Percentiles rank a stretch among this genome's conserved stretches.
These are phyloP conservation scores for Neurospora sp. DNA, from an alignment of 495 filamentous ascomycete species.

Conservation along the genomic window DNA sequence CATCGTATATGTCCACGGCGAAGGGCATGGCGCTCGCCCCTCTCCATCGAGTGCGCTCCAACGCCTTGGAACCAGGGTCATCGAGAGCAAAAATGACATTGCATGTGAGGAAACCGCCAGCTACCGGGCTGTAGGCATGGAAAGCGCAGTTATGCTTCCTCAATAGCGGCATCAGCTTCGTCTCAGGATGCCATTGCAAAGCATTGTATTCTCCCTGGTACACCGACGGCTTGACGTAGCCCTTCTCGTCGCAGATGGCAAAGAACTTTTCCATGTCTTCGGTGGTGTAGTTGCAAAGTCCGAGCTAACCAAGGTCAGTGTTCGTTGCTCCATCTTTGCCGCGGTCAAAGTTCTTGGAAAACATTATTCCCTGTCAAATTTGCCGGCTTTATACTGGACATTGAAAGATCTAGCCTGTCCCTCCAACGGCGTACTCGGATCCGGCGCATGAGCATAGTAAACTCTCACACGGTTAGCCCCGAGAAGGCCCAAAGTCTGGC, in stretches of 20 bases:
- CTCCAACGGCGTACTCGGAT: conserved; percentile 29
- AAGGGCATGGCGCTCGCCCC: conserved; percentile 13
- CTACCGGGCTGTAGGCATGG: conserved; percentile 28
- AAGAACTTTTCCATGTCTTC: conserved; percentile 32
- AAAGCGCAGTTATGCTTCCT: conserved; percentile 32
- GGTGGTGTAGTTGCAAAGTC: conserved; percentile 36
- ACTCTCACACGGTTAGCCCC: conserved; percentile 13
- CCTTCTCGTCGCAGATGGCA: conserved; percentile 30
- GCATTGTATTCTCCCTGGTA: conserved; percentile 43
- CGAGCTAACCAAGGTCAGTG: conserved; percentile 18
- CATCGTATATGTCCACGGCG: conserved; percentile 35
- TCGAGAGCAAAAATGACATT: conserved; percentile 15
- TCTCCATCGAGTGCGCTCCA: conserved; percentile 21
- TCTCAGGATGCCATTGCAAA: conserved; percentile 29
- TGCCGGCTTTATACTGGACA: conserved; percentile 24
- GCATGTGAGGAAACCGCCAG: conserved; percentile 17
- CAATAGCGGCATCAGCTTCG: conserved; percentile 32
- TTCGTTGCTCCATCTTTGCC: neutral
- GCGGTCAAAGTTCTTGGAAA: neutral
- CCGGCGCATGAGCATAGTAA: conserved; percentile 32
- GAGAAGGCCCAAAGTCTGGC: conserved; percentile 10
- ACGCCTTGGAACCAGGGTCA: conserved; percentile 19
- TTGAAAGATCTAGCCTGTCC: conserved; percentile 34
- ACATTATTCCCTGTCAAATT: conserved; percentile 17
- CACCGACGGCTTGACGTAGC: conserved; percentile 34